Base-by-base conservation (phyloP, 257 asterid genomes). In the Ilex aquifolium region DNA sequence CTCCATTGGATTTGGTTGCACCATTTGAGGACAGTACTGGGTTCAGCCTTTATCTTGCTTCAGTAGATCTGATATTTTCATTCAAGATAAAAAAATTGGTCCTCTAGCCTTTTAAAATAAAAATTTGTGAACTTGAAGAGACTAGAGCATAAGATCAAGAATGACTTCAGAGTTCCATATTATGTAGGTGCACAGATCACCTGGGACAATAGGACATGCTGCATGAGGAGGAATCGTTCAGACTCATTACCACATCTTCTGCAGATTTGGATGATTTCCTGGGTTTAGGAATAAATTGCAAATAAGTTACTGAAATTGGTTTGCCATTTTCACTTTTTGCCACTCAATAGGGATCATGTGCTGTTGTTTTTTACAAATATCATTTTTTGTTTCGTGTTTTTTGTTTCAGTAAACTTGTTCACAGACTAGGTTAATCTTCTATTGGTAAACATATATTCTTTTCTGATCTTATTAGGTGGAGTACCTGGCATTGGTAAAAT, bases 401-500 rank as follows among this genome's bases (percentile, higher is more conserved):
- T 10, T 46, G n/a, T 7, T 46, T 46, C 52, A 10, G 13, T 14
- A 2, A 21, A 17, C 27, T 21, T 53, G 57, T 6, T 53, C 57
- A 21, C 27, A 8, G 15, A 53, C 30, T 17, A 53, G 31, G 11
- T 2, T 53, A 53, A 53, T 7, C 27, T 21, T 21, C 27, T 21
- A 21, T 21, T 21, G 27, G 27, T 14, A 21, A 0, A 7, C 2
- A 7, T n/a, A 14, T 53, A 14, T 21, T 21, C 30, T 53, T 53
- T 53, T 72, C 68, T 72, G 63, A 50, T 71, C 65, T 68, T 73
- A 61, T 62, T 76, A 87, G 99, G 99, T 75, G 99, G 99, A 66
- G 97, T 89, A 60, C 96, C 99, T 10, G 99, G 99, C 62, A 87
- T 92, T 42, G 99, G 96, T 48, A 92, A 92, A 82, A 92, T 97